Evolutionary conservation across 2,329 filamentous ascomycete genomes (phyloP), one percentile per base, ranked within the genome.

Genomic region (Cercospora berteroae): DNA sequence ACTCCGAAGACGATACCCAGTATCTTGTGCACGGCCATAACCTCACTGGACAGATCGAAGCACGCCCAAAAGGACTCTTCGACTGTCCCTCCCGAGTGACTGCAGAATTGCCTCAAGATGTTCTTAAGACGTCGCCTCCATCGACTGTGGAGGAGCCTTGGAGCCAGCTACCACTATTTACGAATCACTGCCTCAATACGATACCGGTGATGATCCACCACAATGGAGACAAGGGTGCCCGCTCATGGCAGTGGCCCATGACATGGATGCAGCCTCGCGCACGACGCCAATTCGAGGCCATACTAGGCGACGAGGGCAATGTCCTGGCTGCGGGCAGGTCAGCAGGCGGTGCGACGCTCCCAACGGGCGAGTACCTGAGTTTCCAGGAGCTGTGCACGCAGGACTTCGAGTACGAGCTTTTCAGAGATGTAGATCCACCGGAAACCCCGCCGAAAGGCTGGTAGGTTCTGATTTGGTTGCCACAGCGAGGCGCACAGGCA

Each of bases 361-460:
- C 27, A 77, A 76, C 77, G 79, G 82, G 80, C 77, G 82, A 71
- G 71, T 78, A 60, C 27, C 20, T 72, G 42, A 60, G 33, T 18
- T 74, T 69, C 67, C 58, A 61, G 23, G 66, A 71, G n/a, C 36
- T 72, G 7, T 72, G 70, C 64, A 66, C 70, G n/a, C 36, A 25
- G 13, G 62, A 70, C n/a, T 71, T 66, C 57, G 71, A 72, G 31
- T 65, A 66, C 44, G 69, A 72, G 58, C 29, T 72, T 50, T 73
- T 69, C 55, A 52, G 70, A 44, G 70, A 70, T 61, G 68, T 67
- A 5, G 67, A 67, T 44, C 62, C 55, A 52, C 65, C 65, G 8
- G 63, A 62, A 6, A 31, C 58, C 25, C 23, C 20, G n/a, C 61
- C 61, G 4, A 36, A 10, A 48, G 61, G 61, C 5, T 44, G 52